A percentile compares a stretch with the other conserved stretches of the same genome.
phyloP scores from a whole-genome alignment of 768 basidiomycete species.

The Boletus barrowsii region DNA sequence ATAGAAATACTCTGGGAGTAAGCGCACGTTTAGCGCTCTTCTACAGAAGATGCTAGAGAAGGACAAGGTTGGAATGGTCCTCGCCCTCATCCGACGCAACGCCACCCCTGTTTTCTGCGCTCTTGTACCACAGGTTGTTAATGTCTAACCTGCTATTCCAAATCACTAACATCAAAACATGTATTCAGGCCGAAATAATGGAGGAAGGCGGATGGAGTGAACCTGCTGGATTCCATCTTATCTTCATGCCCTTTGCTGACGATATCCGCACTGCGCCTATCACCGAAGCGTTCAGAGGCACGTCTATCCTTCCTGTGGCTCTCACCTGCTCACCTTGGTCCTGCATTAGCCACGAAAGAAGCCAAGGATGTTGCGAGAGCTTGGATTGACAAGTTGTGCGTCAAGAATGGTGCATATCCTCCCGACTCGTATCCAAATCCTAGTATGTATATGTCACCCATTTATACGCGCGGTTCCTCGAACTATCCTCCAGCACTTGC shows the following conservation, averaged over 20 bases:
- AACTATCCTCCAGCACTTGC: slow-evolving; percentile 46
- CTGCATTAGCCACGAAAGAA: slow-evolving; percentile 58
- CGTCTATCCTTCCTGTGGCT: not conserved
- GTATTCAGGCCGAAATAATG: slow-evolving; percentile 58
- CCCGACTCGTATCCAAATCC: slow-evolving; percentile 92
- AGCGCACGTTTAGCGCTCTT: slow-evolving; percentile 85
- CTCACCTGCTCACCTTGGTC: not conserved
- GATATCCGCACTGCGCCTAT: slow-evolving; percentile 83
- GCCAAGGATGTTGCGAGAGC: slow-evolving; percentile 63
- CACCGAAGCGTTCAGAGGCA: slow-evolving; percentile 63
- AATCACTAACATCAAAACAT: not conserved
- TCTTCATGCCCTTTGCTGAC: slow-evolving; percentile 92
- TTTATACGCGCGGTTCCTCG: not conserved
- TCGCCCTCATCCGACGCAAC: slow-evolving; percentile 66
- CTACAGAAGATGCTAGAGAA: slow-evolving; percentile 80
- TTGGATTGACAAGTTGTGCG: slow-evolving; percentile 75
- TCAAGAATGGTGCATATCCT: slow-evolving; percentile 79
- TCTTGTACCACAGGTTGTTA: slow-evolving; percentile 76
- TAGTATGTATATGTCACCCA: slow-evolving; percentile 44
- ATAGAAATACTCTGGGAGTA: slow-evolving; percentile 83
- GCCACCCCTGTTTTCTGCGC: slow-evolving; percentile 78
- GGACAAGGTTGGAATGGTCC: slow-evolving; percentile 76
- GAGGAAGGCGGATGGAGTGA: slow-evolving; percentile 74
- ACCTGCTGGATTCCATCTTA: slow-evolving; percentile 89
- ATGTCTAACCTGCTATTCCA: not conserved